Base-by-base conservation (phyloP, 73 alveolate genomes). In the Paramecium caudatum region DNA sequence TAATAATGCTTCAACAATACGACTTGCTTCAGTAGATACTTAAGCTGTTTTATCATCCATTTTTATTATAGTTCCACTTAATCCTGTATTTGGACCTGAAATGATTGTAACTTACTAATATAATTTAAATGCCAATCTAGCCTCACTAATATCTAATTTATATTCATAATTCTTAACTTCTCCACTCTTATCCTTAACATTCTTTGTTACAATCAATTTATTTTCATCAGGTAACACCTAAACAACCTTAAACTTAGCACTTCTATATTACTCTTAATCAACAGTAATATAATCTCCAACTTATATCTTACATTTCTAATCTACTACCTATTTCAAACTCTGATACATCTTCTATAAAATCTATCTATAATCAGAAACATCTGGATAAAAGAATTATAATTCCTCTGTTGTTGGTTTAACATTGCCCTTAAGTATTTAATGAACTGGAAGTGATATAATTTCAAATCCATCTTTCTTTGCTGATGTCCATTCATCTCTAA, bases 381-480 rank as follows among this genome's bases (percentile, higher is more conserved):
- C 88, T 12, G 88, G 88, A 74, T 74, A 74, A n/a, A 74, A 74
- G 27, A 21, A 74, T 43, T 19, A 36, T 17, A 74, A 21, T 8
- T 74, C 88, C 32, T 74, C 88, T 0, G 17, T 37, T 16, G 88
- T 74, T 10, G 88, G 88, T 19, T 45, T 74, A 43, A 74, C 32
- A 4, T 74, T 74, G 9, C 69, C 68, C n/a, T 63, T 74, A 1
- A 74, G 23, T 1, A 74, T 16, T 8, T 39, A 10, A 37, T 45
- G 62, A 74, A 43, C 88, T n/a, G 62, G 62, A 9, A 45, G 21
- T 0, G 39, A 39, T 3, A 74, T 41, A 10, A 74, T 16, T 19
- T 41, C 88, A 19, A 74, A 74, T 41, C 88, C 88, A 43, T 74
- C 88, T 8, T 74, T 74, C n/a, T 74, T 74, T 41, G 88, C 88